Base-by-base conservation (phyloP, 176 grass and related monocot genomes). In the Musa troglodytarum region DNA sequence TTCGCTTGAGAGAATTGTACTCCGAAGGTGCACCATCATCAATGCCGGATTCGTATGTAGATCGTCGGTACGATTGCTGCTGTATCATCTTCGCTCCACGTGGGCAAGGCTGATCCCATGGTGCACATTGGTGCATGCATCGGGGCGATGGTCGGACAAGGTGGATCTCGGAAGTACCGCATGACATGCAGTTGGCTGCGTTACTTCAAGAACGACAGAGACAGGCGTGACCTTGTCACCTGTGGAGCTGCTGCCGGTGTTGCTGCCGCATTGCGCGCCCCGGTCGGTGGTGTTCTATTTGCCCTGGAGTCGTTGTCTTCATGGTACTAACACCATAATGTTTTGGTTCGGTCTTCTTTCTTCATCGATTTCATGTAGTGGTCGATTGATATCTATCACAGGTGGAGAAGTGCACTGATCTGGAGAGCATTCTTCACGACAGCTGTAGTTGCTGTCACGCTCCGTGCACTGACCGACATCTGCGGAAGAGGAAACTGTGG, bases 341-440 rank as follows among this genome's bases (percentile, higher is more conserved):
- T 69, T 15, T 15, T 43, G 54, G 8, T 4, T 57, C 16, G 19
- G 69, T 34, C 10, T 53, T 28, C 50, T 53, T 22, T 10, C 50
- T 68, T 53, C 57, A 62, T 43, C 34, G 34, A 43, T 43, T 43
- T 43, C 34, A 21, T 63, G 9, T 8, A 12, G 17, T 50, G 28
- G 63, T 21, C 43, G 10, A 10, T 43, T 43, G 57, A n/a, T 5
- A n/a, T n/a, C 10, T 19, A 19, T 62, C 15, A 25, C 78, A 96
- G 92, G 92, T 98, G 94, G 94, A 81, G 94, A 68, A 89, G 90
- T 78, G 94, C 94, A 59, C 76, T 98, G 52, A 81, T 98, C 71
- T 98, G 94, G 94, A 87, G 94, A 71, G 79, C 88, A 24, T 98
- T 98, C 82, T 98, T 98, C 76, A 91, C 94, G 8, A 93, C 90